phyloP scores from a whole-genome alignment of 495 filamentous ascomycete genomes.

The Penicillium malachiteum region DNA sequence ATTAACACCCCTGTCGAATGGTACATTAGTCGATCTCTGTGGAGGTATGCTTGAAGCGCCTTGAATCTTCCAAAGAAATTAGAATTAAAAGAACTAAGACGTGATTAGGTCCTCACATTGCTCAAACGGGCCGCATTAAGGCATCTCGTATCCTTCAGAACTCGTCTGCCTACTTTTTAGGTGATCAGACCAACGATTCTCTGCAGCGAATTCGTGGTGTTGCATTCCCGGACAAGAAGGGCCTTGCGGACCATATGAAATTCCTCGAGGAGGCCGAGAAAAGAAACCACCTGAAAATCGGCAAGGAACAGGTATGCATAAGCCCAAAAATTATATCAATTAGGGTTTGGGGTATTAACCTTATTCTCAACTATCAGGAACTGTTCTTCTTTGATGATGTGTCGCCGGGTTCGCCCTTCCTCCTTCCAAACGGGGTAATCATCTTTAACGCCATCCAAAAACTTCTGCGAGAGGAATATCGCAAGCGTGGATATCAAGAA shows the following conservation, averaged over 20 bases:
- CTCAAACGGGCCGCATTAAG: neutral
- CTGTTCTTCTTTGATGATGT: conserved; percentile 94
- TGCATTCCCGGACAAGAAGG: conserved; percentile 96
- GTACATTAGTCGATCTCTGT: conserved; percentile 77
- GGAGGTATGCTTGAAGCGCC: too few relatives aligned
- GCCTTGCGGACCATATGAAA: conserved; percentile 83
- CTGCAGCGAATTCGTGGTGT: conserved; percentile 95
- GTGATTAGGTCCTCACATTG: neutral
- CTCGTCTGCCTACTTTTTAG: conserved; percentile 94
- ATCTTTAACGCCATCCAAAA: conserved; percentile 86
- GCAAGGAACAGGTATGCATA: conserved; percentile 64
- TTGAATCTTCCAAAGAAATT: too few relatives aligned
- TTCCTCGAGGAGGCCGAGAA: conserved; percentile 95
- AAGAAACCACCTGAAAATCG: conserved; percentile 87
- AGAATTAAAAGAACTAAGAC: too few relatives aligned
- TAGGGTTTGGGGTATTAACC: too few relatives aligned
- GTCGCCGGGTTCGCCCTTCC: conserved; percentile 90
- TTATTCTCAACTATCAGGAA: conserved; percentile 41
- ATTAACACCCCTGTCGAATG: too few relatives aligned
- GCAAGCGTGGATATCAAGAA: conserved; percentile 90
- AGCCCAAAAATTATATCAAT: too few relatives aligned
- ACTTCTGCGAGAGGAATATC: conserved; percentile 83
- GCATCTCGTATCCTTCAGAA: conserved; percentile 65
- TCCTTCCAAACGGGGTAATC: conserved; percentile 85
- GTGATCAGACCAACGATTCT: conserved; percentile 87